Evolutionary conservation across 2,329 filamentous ascomycete genomes (phyloP).

Genomic region (Paraphoma sp.): DNA sequence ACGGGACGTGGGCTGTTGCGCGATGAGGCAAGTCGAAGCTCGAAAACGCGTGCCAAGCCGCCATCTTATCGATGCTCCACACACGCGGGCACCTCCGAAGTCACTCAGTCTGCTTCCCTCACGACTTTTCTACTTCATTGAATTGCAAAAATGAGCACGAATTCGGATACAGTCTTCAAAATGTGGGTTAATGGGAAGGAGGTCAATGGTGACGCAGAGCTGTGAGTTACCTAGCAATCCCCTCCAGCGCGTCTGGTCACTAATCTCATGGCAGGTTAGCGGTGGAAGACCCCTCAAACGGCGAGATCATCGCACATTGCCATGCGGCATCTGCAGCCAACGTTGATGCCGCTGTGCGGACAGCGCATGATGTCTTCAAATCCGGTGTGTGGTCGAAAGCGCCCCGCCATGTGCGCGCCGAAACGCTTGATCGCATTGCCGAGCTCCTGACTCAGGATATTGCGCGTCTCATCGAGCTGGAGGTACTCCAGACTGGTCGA

Average conservation of each 20-base stretch:
- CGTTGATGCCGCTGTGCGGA: slow-evolving; percentile 51
- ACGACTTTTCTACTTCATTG: neutral
- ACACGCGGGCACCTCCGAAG: slow-evolving; percentile 25
- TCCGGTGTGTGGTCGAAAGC: slow-evolving; percentile 64
- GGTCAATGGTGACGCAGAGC: slow-evolving; percentile 51
- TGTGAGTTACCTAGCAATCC: slow-evolving; percentile 52
- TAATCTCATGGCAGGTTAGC: slow-evolving; percentile 52
- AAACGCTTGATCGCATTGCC: slow-evolving; percentile 67
- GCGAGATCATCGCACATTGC: slow-evolving; percentile 60
- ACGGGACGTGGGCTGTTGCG: neutral
- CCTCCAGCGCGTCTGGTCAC: slow-evolving; percentile 13
- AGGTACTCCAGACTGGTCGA: slow-evolving; percentile 72
- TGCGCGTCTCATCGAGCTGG: slow-evolving; percentile 65
- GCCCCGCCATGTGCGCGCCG: slow-evolving; percentile 64
- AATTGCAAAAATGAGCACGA: slow-evolving; percentile 13
- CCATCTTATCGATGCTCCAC: slow-evolving; percentile 29
- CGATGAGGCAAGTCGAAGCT: neutral
- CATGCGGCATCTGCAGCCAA: slow-evolving; percentile 57
- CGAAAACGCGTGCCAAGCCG: slow-evolving; percentile 5
- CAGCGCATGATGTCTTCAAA: slow-evolving; percentile 57
- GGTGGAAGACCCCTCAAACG: slow-evolving; percentile 62
- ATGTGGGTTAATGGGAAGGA: slow-evolving; percentile 55
- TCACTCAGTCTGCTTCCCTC: slow-evolving; percentile 1
- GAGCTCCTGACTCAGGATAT: slow-evolving; percentile 61
- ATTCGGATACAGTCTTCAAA: slow-evolving; percentile 19